These are phyloP conservation scores for Geotrichum europaeum DNA, from an alignment of 1,139 yeast species.

Conservation along the genomic window DNA sequence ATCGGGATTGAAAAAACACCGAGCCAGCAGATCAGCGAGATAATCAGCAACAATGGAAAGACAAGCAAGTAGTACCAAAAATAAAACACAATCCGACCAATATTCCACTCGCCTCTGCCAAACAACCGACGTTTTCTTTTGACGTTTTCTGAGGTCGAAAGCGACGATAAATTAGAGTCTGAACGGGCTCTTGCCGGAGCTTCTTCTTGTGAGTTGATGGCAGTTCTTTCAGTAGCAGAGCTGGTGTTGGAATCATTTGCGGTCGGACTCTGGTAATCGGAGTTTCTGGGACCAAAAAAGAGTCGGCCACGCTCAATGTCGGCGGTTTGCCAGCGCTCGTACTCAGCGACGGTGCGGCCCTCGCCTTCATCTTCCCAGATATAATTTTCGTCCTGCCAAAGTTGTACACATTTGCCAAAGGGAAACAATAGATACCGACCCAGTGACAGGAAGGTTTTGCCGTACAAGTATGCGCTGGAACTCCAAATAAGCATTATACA, in stretches of 20 bases:
- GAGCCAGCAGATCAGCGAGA: constrained; percentile 69
- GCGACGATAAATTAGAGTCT: constrained; percentile 5
- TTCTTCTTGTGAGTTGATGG: neutral
- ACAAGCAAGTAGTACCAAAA: constrained; percentile 60
- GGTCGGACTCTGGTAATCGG: neutral
- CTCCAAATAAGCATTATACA: constrained; percentile 37
- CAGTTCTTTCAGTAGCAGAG: constrained; percentile 1
- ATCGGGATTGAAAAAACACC: constrained; percentile 88
- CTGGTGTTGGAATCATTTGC: neutral
- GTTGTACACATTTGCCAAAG: constrained; percentile 82
- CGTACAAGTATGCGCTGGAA: constrained; percentile 48
- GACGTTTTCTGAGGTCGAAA: neutral
- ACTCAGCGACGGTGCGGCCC: constrained; percentile 80
- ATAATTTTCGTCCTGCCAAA: constrained; percentile 74
- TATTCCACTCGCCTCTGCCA: constrained; percentile 91
- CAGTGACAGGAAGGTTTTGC: constrained; percentile 52
- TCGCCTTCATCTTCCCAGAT: constrained; percentile 82
- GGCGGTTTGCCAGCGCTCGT: constrained; percentile 82
- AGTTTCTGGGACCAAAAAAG: constrained; percentile 51
- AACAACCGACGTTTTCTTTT: constrained; percentile 46
- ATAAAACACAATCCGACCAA: constrained; percentile 79
- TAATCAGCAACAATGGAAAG: constrained; percentile 57
- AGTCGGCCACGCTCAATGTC: constrained; percentile 53
- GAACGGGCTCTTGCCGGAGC: neutral
- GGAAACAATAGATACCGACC: constrained; percentile 75